These are phyloP conservation scores for Stemphylium lycopersici DNA, from an alignment of 2,329 filamentous ascomycete genomes.

Conservation along the genomic window DNA sequence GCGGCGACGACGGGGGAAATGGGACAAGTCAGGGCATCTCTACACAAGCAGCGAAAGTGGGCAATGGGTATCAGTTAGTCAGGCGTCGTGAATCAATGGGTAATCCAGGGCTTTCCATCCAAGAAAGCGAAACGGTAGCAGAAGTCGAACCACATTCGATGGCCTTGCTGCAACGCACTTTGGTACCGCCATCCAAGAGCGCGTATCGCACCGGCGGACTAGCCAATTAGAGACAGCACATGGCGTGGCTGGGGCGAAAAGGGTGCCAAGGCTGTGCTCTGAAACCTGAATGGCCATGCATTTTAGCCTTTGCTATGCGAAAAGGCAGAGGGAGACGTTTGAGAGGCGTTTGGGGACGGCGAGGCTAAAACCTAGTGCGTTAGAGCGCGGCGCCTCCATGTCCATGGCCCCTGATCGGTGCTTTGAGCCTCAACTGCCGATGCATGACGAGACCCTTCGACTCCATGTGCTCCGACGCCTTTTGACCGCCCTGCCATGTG, in stretches of 20 bases:
- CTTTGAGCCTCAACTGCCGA: constrained; percentile 12
- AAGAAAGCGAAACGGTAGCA: constrained; percentile 39
- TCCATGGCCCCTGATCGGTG: constrained; percentile 4
- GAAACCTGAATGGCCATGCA: constrained; percentile 41
- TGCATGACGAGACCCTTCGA: background rate
- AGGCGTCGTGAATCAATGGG: constrained; percentile 2
- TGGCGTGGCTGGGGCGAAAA: constrained; percentile 22
- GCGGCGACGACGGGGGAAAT: constrained; percentile 16
- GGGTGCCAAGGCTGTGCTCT: constrained; percentile 21
- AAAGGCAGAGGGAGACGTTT: constrained; percentile 32
- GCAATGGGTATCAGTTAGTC: constrained; percentile 29
- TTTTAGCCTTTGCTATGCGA: constrained; percentile 26
- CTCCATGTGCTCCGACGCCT: constrained; percentile 3
- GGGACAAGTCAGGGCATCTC: constrained; percentile 35
- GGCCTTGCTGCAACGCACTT: constrained; percentile 41
- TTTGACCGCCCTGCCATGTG: constrained; percentile 8
- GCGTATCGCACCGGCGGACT: constrained; percentile 38
- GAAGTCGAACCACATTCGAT: constrained; percentile 44
- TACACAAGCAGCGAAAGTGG: constrained; percentile 24
- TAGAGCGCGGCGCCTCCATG: constrained; percentile 28
- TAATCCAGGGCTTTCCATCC: constrained; percentile 14
- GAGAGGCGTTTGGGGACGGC: constrained; percentile 34
- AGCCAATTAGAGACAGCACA: constrained; percentile 35
- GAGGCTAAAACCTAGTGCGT: constrained; percentile 29
- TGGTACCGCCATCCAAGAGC: constrained; percentile 30